phyloP scores from a whole-genome alignment of 495 filamentous ascomycete genomes.

The Aspergillus kassunensis region DNA sequence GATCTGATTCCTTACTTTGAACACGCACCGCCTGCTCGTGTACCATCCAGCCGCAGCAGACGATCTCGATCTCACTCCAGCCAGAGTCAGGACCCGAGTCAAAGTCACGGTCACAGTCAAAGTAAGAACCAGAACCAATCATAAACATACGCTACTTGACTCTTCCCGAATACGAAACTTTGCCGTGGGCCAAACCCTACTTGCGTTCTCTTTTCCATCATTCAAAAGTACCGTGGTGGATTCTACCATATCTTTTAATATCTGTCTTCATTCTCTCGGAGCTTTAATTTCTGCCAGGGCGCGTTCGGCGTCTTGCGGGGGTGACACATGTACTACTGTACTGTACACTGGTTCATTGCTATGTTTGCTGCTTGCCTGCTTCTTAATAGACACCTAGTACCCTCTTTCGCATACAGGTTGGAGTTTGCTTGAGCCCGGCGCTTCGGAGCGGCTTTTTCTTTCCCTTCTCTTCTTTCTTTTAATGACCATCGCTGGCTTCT shows the following conservation, averaged over 20 bases:
- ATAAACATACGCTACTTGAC: not conserved
- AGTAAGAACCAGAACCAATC: too few species aligned
- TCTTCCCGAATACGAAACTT: not conserved
- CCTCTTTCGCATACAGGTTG: constrained; percentile 1
- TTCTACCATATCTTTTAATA: not conserved
- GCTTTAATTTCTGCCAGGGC: not conserved
- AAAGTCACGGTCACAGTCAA: too few species aligned
- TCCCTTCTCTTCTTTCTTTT: constrained; percentile 1
- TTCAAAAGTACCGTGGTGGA: not conserved
- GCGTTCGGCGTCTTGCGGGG: constrained; percentile 4
- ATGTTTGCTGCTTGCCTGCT: not conserved
- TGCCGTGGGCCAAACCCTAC: not conserved
- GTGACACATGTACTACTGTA: not conserved
- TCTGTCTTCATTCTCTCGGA: not conserved
- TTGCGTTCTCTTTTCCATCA: not conserved
- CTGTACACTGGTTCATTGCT: not conserved
- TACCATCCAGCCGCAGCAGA: constrained; percentile 36
- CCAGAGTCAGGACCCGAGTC: constrained; percentile 21
- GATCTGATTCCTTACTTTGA: constrained; percentile 52
- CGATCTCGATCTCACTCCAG: constrained; percentile 32
- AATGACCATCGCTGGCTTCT: too few species aligned
- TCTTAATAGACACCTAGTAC: constrained; percentile 1
- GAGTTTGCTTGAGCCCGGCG: constrained; percentile 8
- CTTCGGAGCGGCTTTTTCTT: not conserved
- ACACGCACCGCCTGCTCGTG: constrained; percentile 36